A percentile compares a stretch with the other conserved stretches of the same genome.
Evolutionary conservation across 108 stramenopile genomes (phyloP).

Genomic region (Pseudonitzschia pungens): DNA sequence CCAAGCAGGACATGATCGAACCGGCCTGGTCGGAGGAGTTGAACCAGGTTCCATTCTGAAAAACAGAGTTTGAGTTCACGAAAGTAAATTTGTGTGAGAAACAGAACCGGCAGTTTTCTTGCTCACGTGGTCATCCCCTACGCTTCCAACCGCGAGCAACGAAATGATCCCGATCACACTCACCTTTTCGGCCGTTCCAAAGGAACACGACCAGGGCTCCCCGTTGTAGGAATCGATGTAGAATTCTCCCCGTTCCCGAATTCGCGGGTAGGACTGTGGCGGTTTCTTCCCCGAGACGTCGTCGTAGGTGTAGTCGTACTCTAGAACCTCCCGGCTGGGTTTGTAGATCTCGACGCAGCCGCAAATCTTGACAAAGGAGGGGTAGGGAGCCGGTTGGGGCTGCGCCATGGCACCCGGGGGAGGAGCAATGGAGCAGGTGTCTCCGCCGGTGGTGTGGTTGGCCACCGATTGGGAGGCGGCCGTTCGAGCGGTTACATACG

Average conservation of each 20-base stretch:
- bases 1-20: conserved; percentile 63
- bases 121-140: neutral
- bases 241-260: conserved; percentile 56
- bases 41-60: conserved; percentile 77
- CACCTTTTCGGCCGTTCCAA: conserved; percentile 61
- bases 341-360: conserved; percentile 47
- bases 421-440: conserved; percentile 2
- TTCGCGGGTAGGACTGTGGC: conserved; percentile 48
- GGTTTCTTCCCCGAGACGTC: conserved; percentile 35
- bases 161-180: conserved; percentile 21
- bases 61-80: neutral
- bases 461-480: neutral
- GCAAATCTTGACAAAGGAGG: conserved; percentile 27
- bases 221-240: conserved; percentile 67
- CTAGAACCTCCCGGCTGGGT: conserved; percentile 39
- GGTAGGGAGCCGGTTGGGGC: conserved; percentile 32
- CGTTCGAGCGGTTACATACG: conserved; percentile 35
- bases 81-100: neutral
- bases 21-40: conserved; percentile 69
- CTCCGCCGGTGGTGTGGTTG: conserved; percentile 13
- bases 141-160: too few species aligned
- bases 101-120: neutral
- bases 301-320: conserved; percentile 58
- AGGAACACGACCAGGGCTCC: conserved; percentile 51
- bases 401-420: conserved; percentile 29